Percentiles rank a stretch among this genome's conserved stretches.
Evolutionary conservation across 2,329 filamentous ascomycete genomes (phyloP).

Genomic region (Coniochaeta hoffmannii): DNA sequence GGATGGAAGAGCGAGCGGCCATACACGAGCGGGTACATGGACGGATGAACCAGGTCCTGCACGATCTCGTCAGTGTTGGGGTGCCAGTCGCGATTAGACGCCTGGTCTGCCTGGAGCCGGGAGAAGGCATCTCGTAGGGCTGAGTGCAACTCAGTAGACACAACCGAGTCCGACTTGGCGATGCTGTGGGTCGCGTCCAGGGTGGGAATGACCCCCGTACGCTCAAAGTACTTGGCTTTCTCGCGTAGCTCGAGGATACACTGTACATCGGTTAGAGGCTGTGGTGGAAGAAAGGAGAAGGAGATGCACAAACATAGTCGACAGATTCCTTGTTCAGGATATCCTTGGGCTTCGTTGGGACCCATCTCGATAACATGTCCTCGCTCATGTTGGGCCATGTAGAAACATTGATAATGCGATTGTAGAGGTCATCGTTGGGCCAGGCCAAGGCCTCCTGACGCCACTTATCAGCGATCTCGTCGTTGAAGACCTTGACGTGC

Average conservation of each 20-base stretch:
- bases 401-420: constrained; percentile 1
- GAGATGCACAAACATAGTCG: background rate
- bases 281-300: background rate
- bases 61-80: constrained; percentile 44
- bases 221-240: constrained; percentile 38
- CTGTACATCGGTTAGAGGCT: constrained; percentile 6
- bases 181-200: constrained; percentile 35
- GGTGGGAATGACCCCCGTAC: constrained; percentile 31
- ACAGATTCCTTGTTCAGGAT: background rate
- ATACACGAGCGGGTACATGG: constrained; percentile 44
- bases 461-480: constrained; percentile 24
- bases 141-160: constrained; percentile 23
- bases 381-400: constrained; percentile 7
- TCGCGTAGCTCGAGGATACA: constrained; percentile 38
- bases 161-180: constrained; percentile 44
- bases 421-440: constrained; percentile 12
- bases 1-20: constrained; percentile 28
- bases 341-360: background rate
- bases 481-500: constrained; percentile 26
- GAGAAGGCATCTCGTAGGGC: constrained; percentile 30
- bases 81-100: constrained; percentile 43
- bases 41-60: constrained; percentile 52
- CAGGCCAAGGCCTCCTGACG: constrained; percentile 19
- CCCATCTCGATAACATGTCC: constrained; percentile 8
- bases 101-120: constrained; percentile 35